phyloP scores from a whole-genome alignment of 345 rosid species.

The Rhizophora apiculata region DNA sequence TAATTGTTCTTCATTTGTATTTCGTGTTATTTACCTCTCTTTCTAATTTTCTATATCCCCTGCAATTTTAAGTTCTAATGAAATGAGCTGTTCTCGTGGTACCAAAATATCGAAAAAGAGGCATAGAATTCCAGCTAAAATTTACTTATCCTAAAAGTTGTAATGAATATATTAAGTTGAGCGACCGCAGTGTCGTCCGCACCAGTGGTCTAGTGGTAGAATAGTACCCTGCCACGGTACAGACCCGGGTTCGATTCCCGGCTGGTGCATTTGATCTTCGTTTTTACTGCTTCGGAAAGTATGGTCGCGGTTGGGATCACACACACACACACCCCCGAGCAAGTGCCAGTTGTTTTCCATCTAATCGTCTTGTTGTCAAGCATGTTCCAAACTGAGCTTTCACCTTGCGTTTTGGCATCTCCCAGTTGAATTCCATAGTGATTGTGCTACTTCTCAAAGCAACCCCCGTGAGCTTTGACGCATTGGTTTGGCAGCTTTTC shows the following conservation, averaged over 20 bases:
- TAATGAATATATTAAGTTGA: constrained; percentile 77
- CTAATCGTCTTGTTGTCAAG: too few species aligned
- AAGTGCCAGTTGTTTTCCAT: too few species aligned
- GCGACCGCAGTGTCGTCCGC: not conserved
- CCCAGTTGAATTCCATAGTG: too few species aligned
- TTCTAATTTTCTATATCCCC: not conserved
- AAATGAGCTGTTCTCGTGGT: constrained; percentile 49
- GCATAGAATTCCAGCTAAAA: constrained; percentile 69
- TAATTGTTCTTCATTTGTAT: not conserved
- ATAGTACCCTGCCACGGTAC: constrained; percentile 81
- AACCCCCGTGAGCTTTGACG: too few species aligned
- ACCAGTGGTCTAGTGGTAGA: constrained; percentile 82
- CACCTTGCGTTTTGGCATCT: too few species aligned
- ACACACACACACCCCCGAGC: too few species aligned
- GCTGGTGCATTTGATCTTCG: constrained; percentile 40
- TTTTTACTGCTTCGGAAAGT: too few species aligned
- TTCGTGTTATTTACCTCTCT: too few species aligned
- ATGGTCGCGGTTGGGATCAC: too few species aligned
- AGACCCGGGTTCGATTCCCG: constrained; percentile 76
- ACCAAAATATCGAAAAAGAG: constrained; percentile 56
- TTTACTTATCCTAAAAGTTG: constrained; percentile 85
- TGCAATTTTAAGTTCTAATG: not conserved
- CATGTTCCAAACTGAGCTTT: too few species aligned
- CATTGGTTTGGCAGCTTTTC: too few species aligned
- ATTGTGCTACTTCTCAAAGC: too few species aligned